Base-by-base conservation (phyloP, 371 early-diverging fungal genomes). In the Mortierella sp. region DNA sequence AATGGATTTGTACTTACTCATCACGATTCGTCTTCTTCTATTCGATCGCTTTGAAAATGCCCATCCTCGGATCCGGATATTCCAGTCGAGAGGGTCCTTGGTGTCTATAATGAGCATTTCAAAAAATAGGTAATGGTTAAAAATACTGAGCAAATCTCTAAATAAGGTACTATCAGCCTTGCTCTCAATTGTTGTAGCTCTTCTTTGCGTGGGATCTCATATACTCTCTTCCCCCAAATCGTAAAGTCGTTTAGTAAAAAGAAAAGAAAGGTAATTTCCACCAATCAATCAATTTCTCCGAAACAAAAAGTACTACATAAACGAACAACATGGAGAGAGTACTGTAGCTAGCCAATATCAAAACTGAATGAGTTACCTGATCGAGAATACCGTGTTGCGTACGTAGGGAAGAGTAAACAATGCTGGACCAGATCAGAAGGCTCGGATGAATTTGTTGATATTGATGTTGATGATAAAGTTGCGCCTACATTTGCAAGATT, bases 51-150 rank as follows among this genome's bases (percentile, higher is more conserved):
- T 76, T 26, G 83, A 81, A 59, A 70, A 81, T 10, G 83, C 83
- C 83, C 83, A 81, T 62, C 83, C 83, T 30, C 73, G 66, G 30
- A 81, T 73, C 16, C 83, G 62, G 62, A 81, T 73, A 47, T 81
- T 76, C 83, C 83, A 81, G 52, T 81, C 75, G 32, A 68, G 66
- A 24, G 72, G 76, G 37, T 80, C 77, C 49, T 81, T 76, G 51
- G 73, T 68, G 10, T 61, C 83, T 81, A 43, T 16, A 14, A 12
- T 28, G 55, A 55, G 55, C 55, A 55, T 18, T 63, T 30, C 22
- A 3, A 52, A 54, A 47, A 40, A 14, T 45, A 30, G 22, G 32
- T 66, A 45, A 51, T 51, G 35, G 67, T 72, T 51, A 66, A 62
- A 66, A 60, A 43, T 49, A 51, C 51, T 9, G 43, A 43, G 43